Evolutionary conservation across 345 rosid species (phyloP), one percentile per base, ranked within the genome.

Genomic region (Pugionium dolabratum): DNA sequence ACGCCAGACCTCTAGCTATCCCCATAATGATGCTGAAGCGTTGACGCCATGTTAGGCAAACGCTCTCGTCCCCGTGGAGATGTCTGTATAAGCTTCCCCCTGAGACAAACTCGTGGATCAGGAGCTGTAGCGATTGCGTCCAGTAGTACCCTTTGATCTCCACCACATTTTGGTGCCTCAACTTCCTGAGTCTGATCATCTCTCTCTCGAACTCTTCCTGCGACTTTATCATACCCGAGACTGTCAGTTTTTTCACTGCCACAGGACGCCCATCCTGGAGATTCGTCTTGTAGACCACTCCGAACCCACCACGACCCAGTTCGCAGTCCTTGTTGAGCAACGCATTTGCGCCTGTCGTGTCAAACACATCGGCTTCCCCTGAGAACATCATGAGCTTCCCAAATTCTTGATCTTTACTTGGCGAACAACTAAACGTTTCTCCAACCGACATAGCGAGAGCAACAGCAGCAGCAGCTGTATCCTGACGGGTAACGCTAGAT

Each of bases 331-430:
- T 90, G 79, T 84, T 90, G 37, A 94, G 97, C 80, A 94, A 73
- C 1, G 87, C 95, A 52, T 88, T 85, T 1, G 93, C 83, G 10
- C 96, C 96, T 3, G 83, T 79, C 41, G 78, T 85, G 67, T 90
- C 88, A 64, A 86, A 89, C 40, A 90, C 91, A 18, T 86, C 85
- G 8, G 91, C 93, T 9, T 85, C 89, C 2, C 91, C 95, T 6
- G 96, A 85, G 74, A 95, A 95, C 96, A 95, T 91, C 49, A 95
- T 95, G 28, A 95, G 91, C 73, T 95, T 95, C 62, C 97, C 97
- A 61, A 86, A 91, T 68, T 85, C 87, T 45, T 88, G 90, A 75
- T 89, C 95, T 40, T 84, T 83, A 36, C 81, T 64, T 7, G 97
- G 88, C 1, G 99, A 90, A 49, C 83, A 79, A 59, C 96, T 94